Evolutionary conservation across 169 alveolate genomes (phyloP).

Genomic region (Plasmodium inui): DNA sequence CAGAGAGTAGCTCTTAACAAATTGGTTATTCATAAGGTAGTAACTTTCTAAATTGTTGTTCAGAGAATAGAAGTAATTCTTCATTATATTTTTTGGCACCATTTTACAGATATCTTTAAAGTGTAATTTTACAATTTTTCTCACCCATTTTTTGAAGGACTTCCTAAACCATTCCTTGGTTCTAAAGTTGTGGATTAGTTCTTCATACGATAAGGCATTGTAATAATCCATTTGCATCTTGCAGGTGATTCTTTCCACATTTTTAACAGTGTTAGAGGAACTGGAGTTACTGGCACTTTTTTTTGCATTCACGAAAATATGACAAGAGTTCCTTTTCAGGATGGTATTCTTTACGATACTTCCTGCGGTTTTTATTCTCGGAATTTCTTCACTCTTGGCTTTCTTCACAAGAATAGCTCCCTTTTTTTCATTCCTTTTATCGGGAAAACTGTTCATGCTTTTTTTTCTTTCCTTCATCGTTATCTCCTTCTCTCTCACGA

Average conservation of each 20-base stretch:
- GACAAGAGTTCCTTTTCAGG: not conserved
- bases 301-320: not conserved
- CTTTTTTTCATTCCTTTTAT: not conserved
- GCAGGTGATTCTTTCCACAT: not conserved
- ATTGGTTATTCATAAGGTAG: slow-evolving; percentile 20
- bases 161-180: slow-evolving; percentile 41
- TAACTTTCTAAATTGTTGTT: slow-evolving; percentile 46
- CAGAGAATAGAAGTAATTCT: slow-evolving; percentile 47
- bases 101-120: slow-evolving; percentile 54
- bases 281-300: not conserved
- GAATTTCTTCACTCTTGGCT: not conserved
- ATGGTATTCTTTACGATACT: not conserved
- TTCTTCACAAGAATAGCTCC: not conserved
- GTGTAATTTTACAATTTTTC: slow-evolving; percentile 20
- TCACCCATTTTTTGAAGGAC: slow-evolving; percentile 19
- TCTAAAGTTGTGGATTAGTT: slow-evolving; percentile 31
- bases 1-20: slow-evolving; percentile 43
- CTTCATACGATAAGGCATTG: slow-evolving; percentile 29
- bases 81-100: slow-evolving; percentile 57
- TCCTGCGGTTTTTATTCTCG: not conserved
- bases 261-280: not conserved
- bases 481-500: not conserved
- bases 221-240: not conserved
- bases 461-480: not conserved
- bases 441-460: not conserved